These are phyloP conservation scores for Flaveria brownii DNA, from an alignment of 129 eudicot species.

Conservation along the genomic window DNA sequence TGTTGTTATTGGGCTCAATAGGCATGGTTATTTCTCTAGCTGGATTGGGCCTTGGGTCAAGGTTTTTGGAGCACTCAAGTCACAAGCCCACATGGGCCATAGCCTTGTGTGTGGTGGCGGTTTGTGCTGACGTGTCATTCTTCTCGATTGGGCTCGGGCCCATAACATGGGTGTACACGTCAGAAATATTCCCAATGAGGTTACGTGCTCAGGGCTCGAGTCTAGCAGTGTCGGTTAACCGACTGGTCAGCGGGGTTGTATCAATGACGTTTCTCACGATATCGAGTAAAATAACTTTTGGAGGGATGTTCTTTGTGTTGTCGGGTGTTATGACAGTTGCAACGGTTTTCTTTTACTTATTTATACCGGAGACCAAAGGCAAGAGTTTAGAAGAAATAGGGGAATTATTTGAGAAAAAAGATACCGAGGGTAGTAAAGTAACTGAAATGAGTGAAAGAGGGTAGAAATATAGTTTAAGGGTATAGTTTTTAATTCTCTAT, in stretches of 20 bases:
- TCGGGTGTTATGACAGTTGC: conserved; percentile 61
- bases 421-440: conserved; percentile 19
- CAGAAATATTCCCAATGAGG: conserved; percentile 76
- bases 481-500: neutral
- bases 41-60: conserved; percentile 70
- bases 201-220: conserved; percentile 84
- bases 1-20: conserved; percentile 62
- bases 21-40: conserved; percentile 58
- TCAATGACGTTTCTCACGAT: conserved; percentile 74
- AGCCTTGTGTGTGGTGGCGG: conserved; percentile 56
- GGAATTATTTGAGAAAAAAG: conserved; percentile 57
- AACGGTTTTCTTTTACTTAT: conserved; percentile 53
- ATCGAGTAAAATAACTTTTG: conserved; percentile 55
- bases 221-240: conserved; percentile 72
- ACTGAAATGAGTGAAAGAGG: conserved; percentile 36
- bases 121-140: conserved; percentile 74
- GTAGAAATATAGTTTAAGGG: neutral
- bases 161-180: conserved; percentile 87
- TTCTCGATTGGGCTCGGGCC: conserved; percentile 92
- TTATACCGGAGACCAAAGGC: conserved; percentile 75
- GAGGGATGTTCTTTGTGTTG: conserved; percentile 67
- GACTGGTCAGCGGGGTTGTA: conserved; percentile 76
- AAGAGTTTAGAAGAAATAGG: conserved; percentile 80
- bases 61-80: conserved; percentile 43
- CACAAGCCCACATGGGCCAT: conserved; percentile 78